Conservation (phyloP, 257 asterid genomes). For the Prunella vulgaris region DNA sequence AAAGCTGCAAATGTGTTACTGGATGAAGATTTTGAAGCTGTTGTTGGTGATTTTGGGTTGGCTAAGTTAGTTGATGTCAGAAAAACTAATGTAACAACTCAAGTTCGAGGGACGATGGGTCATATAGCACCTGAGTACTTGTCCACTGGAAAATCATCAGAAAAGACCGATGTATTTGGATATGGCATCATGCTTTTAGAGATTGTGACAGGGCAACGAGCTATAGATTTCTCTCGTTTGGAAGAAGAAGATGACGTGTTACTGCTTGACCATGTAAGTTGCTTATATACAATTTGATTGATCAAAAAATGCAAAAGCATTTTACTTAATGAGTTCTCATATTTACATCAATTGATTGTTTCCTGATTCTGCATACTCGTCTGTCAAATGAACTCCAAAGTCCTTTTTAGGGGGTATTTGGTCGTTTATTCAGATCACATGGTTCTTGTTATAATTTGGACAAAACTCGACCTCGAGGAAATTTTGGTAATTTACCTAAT, state of each 20-base stretch:
- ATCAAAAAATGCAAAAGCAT: neutral
- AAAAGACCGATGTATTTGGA: constrained; percentile 91
- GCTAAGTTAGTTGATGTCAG: constrained; percentile 92
- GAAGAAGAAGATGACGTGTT: constrained; percentile 97
- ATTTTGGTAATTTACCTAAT: neutral
- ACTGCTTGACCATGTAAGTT: constrained; percentile 87
- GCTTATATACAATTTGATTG: neutral
- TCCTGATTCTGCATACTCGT: neutral
- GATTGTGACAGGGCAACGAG: constrained; percentile 94
- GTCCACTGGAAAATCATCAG: constrained; percentile 96
- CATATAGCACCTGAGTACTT: constrained; percentile 97
- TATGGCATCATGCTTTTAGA: constrained; percentile 95
- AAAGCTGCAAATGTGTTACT: constrained; percentile 97
- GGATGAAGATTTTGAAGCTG: constrained; percentile 92
- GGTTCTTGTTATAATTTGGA: neutral
- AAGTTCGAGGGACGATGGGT: constrained; percentile 99
- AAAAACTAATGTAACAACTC: constrained; percentile 89
- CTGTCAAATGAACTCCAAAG: neutral
- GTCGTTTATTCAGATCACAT: neutral
- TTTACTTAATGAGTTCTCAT: neutral
- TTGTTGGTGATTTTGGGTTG: constrained; percentile 95
- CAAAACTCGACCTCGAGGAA: neutral
- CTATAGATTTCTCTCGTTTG: constrained; percentile 91
- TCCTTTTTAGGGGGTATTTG: neutral
- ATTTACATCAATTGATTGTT: neutral